Evolutionary conservation across 202 grass and related monocot genomes (phyloP), one percentile per base, ranked within the genome.

Genomic region (Bolboschoenoplectus hybrid): DNA sequence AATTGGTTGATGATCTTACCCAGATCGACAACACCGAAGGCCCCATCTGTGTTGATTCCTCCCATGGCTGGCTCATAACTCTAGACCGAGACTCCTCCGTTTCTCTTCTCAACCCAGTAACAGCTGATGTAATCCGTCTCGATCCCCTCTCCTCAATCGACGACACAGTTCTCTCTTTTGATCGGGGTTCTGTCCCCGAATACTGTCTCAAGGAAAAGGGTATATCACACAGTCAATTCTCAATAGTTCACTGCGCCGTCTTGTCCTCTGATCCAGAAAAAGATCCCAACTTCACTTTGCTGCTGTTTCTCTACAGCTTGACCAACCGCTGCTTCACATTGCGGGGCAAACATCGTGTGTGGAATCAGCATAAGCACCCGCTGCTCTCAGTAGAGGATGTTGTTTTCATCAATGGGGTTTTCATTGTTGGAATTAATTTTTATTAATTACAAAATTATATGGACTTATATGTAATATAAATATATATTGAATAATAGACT

Each of bases 371-470:
- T 13, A 9, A 62, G 20, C 70, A 51, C 40, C 39, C 7, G 6
- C 56, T 44, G 44, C 49, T 85, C 69, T 44, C 50, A 13, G 34
- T 85, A 7, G 55, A 77, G 69, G 70, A 85, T 50, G 55, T 85
- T 2, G 5, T 77, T 16, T 63, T 9, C 69, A 50, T 75, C n/a
- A 36, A 34, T 35, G 55, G 40, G 7, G 10, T 58, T 16, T 85
- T 74, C 70, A 26, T 26, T 26, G 26, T 26, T 26, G 26, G 26
- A 26, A 26, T 26, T 26, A 26, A 26, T 26, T 26, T 26, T 0
- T 26, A 26, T 26, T 26, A 26, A 26, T 26, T 26, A 26, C 26
- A 26, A 26, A 26, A 26, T 26, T 26, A 26, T 26, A 26, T 26
- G 26, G 26, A 0, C 26, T 26, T 26, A 26, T 26, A 26, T 26